phyloP scores from a whole-genome alignment of 2,329 filamentous ascomycete genomes.

The Didymella glomerata region DNA sequence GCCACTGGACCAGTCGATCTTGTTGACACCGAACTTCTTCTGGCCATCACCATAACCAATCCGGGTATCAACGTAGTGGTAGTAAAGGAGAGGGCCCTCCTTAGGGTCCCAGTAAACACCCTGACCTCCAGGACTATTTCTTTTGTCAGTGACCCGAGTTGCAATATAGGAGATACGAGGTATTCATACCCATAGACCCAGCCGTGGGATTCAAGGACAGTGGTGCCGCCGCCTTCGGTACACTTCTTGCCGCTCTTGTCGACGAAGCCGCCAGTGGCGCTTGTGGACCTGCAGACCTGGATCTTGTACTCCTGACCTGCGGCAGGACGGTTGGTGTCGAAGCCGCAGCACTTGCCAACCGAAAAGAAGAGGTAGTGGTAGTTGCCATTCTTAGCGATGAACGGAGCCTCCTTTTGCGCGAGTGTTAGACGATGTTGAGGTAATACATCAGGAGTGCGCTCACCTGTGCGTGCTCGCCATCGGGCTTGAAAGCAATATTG shows the following conservation, averaged over 20 bases:
- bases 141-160: no score
- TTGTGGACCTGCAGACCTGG: constrained; percentile 67
- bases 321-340: constrained; percentile 61
- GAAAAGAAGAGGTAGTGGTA: constrained; percentile 74
- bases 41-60: constrained; percentile 62
- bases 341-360: constrained; percentile 69
- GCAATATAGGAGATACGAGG: no score
- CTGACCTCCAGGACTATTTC: constrained; percentile 65
- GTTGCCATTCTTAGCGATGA: constrained; percentile 62
- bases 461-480: constrained; percentile 63
- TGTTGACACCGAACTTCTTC: constrained; percentile 63
- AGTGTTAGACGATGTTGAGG: neutral
- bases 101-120: constrained; percentile 63
- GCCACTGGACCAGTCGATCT: constrained; percentile 58
- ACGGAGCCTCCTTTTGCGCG: constrained; percentile 34
- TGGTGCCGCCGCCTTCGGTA: constrained; percentile 65
- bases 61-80: constrained; percentile 67
- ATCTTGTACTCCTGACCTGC: constrained; percentile 71
- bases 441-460: no score
- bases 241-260: constrained; percentile 65
- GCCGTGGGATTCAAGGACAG: constrained; percentile 67
- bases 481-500: constrained; percentile 64
- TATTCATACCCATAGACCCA: constrained; percentile 69
- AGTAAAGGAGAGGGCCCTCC: constrained; percentile 66
- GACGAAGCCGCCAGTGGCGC: constrained; percentile 62